A percentile compares a stretch with the other conserved stretches of the same genome.
Conservation (phyloP, 1,139 yeast species). For the Taphrina communis region DNA sequence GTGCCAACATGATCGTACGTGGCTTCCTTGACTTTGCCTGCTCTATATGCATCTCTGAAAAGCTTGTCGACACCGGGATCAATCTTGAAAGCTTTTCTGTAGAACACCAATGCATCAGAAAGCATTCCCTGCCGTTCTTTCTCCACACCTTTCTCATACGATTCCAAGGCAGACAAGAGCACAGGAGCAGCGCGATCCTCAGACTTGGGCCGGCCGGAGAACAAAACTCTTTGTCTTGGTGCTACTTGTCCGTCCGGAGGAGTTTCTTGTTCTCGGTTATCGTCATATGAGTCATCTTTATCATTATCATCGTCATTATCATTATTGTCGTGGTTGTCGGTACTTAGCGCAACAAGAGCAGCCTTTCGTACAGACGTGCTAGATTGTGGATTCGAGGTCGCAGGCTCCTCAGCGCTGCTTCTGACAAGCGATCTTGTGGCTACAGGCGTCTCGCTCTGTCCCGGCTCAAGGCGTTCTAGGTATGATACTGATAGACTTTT, state of each 20-base stretch:
- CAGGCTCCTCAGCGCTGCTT: too few species aligned
- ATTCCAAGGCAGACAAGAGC: slow-evolving; percentile 61
- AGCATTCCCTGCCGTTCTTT: slow-evolving; percentile 75
- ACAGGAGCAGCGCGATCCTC: slow-evolving; percentile 27
- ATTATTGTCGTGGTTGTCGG: not conserved
- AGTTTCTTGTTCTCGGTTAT: not conserved
- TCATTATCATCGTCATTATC: not conserved
- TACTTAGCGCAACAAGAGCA: not conserved
- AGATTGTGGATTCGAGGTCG: too few species aligned
- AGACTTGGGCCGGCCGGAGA: too few species aligned
- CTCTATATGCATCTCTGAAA: slow-evolving; percentile 57
- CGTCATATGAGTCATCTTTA: not conserved
- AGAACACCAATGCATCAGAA: slow-evolving; percentile 77
- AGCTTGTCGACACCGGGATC: slow-evolving; percentile 72
- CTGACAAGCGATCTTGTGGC: too few species aligned
- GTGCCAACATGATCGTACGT: slow-evolving; percentile 48
- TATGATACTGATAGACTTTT: not conserved
- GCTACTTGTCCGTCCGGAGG: not conserved
- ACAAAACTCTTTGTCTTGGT: not conserved
- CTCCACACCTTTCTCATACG: slow-evolving; percentile 73
- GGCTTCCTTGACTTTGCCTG: slow-evolving; percentile 45
- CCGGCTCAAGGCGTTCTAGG: slow-evolving; percentile 3
- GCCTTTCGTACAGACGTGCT: not conserved
- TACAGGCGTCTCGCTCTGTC: not conserved
- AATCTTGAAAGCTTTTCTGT: slow-evolving; percentile 71